phyloP scores from a whole-genome alignment of 2,329 filamentous ascomycete species.

The Beauveria caledonica region DNA sequence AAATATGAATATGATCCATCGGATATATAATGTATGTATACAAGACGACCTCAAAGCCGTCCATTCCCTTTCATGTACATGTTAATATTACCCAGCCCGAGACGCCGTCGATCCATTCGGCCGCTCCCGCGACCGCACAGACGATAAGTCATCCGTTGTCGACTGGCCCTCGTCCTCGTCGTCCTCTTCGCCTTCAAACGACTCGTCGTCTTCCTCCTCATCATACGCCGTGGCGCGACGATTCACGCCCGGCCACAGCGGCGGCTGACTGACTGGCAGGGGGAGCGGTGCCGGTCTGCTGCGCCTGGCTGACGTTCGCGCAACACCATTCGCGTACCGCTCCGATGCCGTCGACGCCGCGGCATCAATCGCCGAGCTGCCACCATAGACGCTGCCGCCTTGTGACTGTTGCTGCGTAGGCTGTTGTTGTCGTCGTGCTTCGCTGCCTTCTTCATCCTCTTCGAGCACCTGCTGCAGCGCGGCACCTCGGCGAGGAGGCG shows the following conservation, averaged over 20 bases:
- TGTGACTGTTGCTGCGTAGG: neutral
- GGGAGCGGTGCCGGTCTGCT: constrained; percentile 11
- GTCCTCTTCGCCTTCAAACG: constrained; percentile 25
- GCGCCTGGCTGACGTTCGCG: constrained; percentile 17
- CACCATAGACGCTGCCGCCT: neutral
- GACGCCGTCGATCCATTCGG: neutral
- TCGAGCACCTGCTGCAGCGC: constrained; percentile 49
- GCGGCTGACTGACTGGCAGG: constrained; percentile 27
- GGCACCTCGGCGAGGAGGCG: constrained; percentile 49
- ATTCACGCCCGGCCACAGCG: constrained; percentile 35
- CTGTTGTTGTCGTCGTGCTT: neutral
- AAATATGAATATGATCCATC: neutral
- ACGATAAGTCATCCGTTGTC: constrained; percentile 20
- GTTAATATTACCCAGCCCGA: neutral
- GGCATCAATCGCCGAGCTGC: constrained; percentile 2
- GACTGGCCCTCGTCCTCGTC: constrained; percentile 22
- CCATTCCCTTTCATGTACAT: constrained; percentile 2
- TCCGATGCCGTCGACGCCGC: neutral
- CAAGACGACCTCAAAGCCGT: neutral
- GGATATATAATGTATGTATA: neutral
- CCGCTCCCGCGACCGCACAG: constrained; percentile 5
- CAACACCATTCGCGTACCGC: neutral
- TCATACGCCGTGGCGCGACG: constrained; percentile 25
- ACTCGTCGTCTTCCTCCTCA: constrained; percentile 23
- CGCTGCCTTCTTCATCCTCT: constrained; percentile 33